phyloP scores from a whole-genome alignment of 2,329 filamentous ascomycete species.

The Calycina marina region DNA sequence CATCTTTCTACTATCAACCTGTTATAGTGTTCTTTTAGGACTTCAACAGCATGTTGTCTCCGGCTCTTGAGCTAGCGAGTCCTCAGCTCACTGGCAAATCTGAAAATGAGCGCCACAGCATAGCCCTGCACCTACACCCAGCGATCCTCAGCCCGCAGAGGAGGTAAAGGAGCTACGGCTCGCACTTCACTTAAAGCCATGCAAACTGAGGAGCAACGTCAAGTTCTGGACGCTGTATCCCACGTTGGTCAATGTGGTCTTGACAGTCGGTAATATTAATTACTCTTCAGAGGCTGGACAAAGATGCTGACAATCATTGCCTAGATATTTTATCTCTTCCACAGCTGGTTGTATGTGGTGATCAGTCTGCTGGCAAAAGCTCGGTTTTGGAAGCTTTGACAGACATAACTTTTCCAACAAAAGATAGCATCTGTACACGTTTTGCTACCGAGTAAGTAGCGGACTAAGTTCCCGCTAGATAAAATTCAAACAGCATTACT shows the following conservation, averaged over 20 bases:
- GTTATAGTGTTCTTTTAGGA: too few species aligned
- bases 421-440: conserved; percentile 44
- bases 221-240: conserved; percentile 41
- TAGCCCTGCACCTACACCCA: too few species aligned
- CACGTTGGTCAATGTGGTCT: conserved; percentile 38
- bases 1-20: too few species aligned
- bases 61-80: too few species aligned
- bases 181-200: conserved; percentile 15
- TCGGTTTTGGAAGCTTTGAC: conserved; percentile 50
- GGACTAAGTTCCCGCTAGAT: too few species aligned
- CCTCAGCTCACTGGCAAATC: too few species aligned
- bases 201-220: conserved; percentile 35
- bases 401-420: conserved; percentile 43
- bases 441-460: conserved; percentile 35
- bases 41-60: too few species aligned
- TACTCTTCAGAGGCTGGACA: neutral
- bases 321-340: conserved; percentile 29
- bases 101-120: too few species aligned
- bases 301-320: neutral
- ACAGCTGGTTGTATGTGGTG: conserved; percentile 49
- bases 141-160: too few species aligned
- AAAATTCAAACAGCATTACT: too few species aligned
- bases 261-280: conserved; percentile 29
- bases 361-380: conserved; percentile 50
- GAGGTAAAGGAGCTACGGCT: too few species aligned